Conservation (phyloP, 2,329 filamentous ascomycete species). For the Mollisiaceae sp. region DNA sequence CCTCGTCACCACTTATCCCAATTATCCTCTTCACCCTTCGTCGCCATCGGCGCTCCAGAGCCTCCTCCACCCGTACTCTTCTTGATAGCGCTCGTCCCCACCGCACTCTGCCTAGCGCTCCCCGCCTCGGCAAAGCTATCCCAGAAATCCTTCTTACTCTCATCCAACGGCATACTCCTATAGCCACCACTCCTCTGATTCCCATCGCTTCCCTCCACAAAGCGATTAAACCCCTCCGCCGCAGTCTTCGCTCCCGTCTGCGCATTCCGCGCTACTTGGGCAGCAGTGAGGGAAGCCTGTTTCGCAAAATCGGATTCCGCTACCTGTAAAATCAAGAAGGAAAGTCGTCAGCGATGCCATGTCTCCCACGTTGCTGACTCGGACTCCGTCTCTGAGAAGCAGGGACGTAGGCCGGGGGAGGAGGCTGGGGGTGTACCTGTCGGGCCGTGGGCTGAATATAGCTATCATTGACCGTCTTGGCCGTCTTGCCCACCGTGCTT, state of each 20-base stretch:
- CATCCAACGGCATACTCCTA: constrained; percentile 53
- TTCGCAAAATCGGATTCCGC: constrained; percentile 79
- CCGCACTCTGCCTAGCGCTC: constrained; percentile 30
- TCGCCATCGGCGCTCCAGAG: constrained; percentile 32
- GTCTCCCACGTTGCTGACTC: background rate
- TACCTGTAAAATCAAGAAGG: constrained; percentile 57
- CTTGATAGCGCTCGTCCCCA: constrained; percentile 42
- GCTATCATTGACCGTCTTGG: constrained; percentile 87
- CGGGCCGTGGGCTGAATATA: constrained; percentile 93
- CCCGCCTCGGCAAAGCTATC: constrained; percentile 76
- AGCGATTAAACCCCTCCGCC: constrained; percentile 80
- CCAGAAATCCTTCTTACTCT: constrained; percentile 86
- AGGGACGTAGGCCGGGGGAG: constrained; percentile 11
- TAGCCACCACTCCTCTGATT: constrained; percentile 42
- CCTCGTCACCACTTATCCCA: constrained; percentile 57
- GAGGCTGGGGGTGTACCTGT: constrained; percentile 61
- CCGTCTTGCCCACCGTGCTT: constrained; percentile 84
- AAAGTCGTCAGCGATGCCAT: background rate
- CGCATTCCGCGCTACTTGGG: constrained; percentile 69
- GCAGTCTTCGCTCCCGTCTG: constrained; percentile 75
- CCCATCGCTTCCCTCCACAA: constrained; percentile 74
- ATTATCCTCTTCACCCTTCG: constrained; percentile 59
- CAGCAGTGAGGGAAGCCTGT: constrained; percentile 65
- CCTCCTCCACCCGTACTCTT: constrained; percentile 34
- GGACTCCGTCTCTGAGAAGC: constrained; percentile 5